These are phyloP conservation scores for Penicillium sp. DNA, from an alignment of 2,329 filamentous ascomycete species.

Conservation along the genomic window DNA sequence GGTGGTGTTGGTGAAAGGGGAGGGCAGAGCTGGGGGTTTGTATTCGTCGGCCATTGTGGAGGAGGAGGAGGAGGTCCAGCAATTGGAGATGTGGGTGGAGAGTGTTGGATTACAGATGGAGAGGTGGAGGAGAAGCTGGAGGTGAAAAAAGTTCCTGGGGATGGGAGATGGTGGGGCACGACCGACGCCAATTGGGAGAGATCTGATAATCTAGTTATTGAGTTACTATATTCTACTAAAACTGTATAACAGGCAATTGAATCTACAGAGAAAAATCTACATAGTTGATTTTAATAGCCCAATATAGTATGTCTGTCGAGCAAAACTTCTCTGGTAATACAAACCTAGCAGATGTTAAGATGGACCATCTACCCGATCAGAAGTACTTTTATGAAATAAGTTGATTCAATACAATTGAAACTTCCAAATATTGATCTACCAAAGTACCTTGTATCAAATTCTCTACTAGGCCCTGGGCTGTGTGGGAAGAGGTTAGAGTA, in stretches of 20 bases:
- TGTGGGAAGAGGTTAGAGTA: too few relatives aligned
- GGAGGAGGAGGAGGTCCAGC: neutral
- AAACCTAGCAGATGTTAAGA: neutral
- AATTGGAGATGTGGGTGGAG: neutral
- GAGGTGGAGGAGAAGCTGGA: neutral
- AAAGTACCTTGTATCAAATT: too few relatives aligned
- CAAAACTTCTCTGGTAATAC: neutral
- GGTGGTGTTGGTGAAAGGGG: slow-evolving; percentile 68
- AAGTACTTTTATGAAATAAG: too few relatives aligned
- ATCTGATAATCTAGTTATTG: neutral
- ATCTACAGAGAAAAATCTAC: neutral
- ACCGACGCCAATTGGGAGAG: neutral
- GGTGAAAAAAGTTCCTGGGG: slow-evolving; percentile 3
- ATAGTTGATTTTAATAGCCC: neutral
- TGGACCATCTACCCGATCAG: neutral
- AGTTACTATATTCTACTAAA: neutral
- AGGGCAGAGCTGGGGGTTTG: slow-evolving; percentile 59
- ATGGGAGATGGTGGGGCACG: neutral
- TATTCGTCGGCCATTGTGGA: slow-evolving; percentile 32
- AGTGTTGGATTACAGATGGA: neutral
- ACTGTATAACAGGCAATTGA: neutral
- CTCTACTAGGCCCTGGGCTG: too few relatives aligned
- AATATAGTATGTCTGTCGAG: neutral
- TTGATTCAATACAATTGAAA: too few relatives aligned
- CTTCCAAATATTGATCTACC: too few relatives aligned